Conservation (phyloP, 441 rosid species). For the Brassica balearica region DNA sequence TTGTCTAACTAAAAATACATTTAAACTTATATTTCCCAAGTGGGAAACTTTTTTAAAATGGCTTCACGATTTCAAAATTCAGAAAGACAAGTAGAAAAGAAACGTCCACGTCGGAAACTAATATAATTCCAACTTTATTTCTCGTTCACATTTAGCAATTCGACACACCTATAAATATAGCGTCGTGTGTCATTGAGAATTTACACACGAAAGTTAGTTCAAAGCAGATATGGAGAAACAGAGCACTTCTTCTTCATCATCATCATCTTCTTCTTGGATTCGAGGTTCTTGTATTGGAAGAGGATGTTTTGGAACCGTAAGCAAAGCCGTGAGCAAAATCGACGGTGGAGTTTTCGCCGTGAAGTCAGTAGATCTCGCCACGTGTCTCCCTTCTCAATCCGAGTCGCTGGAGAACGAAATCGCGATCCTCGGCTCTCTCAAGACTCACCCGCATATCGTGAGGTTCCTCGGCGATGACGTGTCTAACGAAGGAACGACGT, state of each 20-base stretch:
- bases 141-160: slow-evolving; percentile 31
- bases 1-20: background rate
- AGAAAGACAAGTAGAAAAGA: slow-evolving; percentile 38
- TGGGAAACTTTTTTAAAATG: slow-evolving; percentile 29
- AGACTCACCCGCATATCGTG: slow-evolving; percentile 47
- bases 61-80: slow-evolving; percentile 43
- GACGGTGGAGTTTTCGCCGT: slow-evolving; percentile 55
- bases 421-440: slow-evolving; percentile 48
- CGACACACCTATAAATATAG: slow-evolving; percentile 26
- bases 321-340: slow-evolving; percentile 39
- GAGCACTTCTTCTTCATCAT: slow-evolving; percentile 6
- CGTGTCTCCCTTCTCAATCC: slow-evolving; percentile 41
- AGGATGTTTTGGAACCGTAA: slow-evolving; percentile 56
- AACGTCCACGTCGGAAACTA: slow-evolving; percentile 34
- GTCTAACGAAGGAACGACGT: slow-evolving; percentile 32
- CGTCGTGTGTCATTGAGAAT: slow-evolving; percentile 29
- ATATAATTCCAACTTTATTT: slow-evolving; percentile 28
- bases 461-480: slow-evolving; percentile 53
- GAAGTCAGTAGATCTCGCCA: slow-evolving; percentile 48
- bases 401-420: slow-evolving; percentile 55
- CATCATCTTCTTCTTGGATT: slow-evolving; percentile 39
- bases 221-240: slow-evolving; percentile 40
- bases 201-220: slow-evolving; percentile 24
- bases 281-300: slow-evolving; percentile 52
- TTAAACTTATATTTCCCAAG: slow-evolving; percentile 16